These are phyloP conservation scores for Buddleja alternifolia DNA, from an alignment of 257 asterid genomes.

Conservation along the genomic window DNA sequence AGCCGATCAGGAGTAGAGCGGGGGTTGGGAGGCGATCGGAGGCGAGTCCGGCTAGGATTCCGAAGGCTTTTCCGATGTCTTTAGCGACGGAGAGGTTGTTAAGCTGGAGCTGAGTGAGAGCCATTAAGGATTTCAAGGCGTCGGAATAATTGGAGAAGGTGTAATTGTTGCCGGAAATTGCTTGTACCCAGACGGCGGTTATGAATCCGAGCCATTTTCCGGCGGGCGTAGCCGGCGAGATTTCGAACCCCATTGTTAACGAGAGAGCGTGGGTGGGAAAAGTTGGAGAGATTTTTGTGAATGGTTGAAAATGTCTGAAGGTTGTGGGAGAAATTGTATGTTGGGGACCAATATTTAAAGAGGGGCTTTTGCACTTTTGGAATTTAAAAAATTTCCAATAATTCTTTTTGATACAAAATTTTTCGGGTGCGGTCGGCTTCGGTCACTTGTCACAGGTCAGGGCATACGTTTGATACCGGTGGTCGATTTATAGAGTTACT, in stretches of 20 bases:
- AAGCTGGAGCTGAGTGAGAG: constrained; percentile 85
- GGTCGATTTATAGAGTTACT: too few relatives aligned
- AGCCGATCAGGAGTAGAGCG: constrained; percentile 72
- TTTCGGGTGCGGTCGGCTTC: too few relatives aligned
- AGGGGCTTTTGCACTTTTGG: not conserved
- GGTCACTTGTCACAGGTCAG: too few relatives aligned
- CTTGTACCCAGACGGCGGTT: constrained; percentile 98
- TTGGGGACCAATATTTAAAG: constrained; percentile 28
- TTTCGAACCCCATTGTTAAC: constrained; percentile 51
- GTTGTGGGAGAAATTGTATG: not conserved
- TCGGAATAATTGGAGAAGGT: constrained; percentile 92
- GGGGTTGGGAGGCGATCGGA: constrained; percentile 86
- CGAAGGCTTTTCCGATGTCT: constrained; percentile 95
- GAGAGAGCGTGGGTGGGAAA: not conserved
- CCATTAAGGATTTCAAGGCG: constrained; percentile 86
- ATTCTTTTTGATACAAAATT: too few relatives aligned
- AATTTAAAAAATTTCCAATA: not conserved
- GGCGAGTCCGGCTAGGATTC: constrained; percentile 87
- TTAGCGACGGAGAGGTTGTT: constrained; percentile 95
- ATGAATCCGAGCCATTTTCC: constrained; percentile 93
- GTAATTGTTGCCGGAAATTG: constrained; percentile 95
- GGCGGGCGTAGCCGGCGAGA: constrained; percentile 69
- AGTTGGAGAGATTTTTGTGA: not conserved
- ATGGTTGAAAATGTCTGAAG: not conserved
- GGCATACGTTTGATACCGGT: too few relatives aligned